phyloP scores from a whole-genome alignment of 2,329 filamentous ascomycete species.

The Cryphonectria nitschkei region DNA sequence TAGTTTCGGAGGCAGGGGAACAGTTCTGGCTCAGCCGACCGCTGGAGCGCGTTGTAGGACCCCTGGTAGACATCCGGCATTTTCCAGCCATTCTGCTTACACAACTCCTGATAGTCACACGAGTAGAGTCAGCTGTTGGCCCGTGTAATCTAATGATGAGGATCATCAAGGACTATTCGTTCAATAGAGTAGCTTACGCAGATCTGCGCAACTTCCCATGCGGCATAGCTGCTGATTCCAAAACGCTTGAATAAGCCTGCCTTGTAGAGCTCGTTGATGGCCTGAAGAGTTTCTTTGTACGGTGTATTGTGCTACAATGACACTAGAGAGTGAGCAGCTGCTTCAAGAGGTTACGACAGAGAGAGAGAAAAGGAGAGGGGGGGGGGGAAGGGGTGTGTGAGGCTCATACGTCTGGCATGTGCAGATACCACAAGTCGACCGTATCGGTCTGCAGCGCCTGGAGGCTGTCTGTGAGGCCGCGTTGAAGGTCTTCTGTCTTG shows the following conservation, averaged over 20 bases:
- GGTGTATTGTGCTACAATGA: slow-evolving; percentile 40
- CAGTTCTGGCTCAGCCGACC: slow-evolving; percentile 45
- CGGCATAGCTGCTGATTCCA: slow-evolving; percentile 50
- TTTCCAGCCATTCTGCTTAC: slow-evolving; percentile 44
- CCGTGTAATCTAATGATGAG: too few relatives aligned
- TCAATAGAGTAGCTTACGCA: slow-evolving; percentile 29
- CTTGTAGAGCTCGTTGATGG: slow-evolving; percentile 48
- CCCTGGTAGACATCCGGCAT: slow-evolving; percentile 52
- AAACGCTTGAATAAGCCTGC: slow-evolving; percentile 50
- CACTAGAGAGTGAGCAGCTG: too few relatives aligned
- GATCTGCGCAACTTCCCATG: slow-evolving; percentile 52
- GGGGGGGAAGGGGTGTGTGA: too few relatives aligned
- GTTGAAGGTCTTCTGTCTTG: slow-evolving; percentile 38
- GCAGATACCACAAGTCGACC: slow-evolving; percentile 54
- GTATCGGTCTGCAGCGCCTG: slow-evolving; percentile 42
- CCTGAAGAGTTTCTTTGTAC: slow-evolving; percentile 48
- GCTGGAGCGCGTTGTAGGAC: slow-evolving; percentile 32
- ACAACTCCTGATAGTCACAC: slow-evolving; percentile 39
- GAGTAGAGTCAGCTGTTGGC: too few relatives aligned
- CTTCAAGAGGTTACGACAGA: too few relatives aligned
- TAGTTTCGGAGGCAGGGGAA: slow-evolving; percentile 47
- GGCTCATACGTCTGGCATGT: slow-evolving; percentile 46
- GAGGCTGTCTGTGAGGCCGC: slow-evolving; percentile 41
- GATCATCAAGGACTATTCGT: too few relatives aligned
- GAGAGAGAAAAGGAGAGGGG: too few relatives aligned